Conservation (phyloP, 176 grass and related monocot genomes). For the Carex myosuroides region DNA sequence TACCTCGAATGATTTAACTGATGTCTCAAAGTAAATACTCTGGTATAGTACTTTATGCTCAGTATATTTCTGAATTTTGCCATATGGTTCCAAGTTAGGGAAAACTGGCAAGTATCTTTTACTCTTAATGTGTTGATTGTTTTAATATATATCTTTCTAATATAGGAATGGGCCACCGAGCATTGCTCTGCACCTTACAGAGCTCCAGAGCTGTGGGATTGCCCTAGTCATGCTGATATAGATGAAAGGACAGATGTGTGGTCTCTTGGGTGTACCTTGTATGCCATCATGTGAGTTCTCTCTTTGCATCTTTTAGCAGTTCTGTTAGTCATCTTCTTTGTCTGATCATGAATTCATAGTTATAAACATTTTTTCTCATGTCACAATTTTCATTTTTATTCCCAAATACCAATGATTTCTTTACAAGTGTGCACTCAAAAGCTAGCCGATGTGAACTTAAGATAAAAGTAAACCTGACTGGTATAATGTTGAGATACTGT, state of each 20-base stretch:
- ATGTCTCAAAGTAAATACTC: background rate
- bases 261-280: conserved; percentile 90
- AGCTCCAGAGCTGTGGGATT: conserved; percentile 95
- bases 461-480: background rate
- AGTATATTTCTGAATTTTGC: background rate
- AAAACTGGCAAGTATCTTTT: background rate
- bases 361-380: background rate
- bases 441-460: background rate
- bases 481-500: background rate
- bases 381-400: background rate
- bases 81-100: background rate
- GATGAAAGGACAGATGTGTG: conserved; percentile 95
- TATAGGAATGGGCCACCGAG: conserved; percentile 49
- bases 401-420: background rate
- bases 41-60: background rate
- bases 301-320: conserved; percentile 6
- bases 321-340: background rate
- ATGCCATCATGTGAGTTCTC: conserved; percentile 80
- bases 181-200: conserved; percentile 94
- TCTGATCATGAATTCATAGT: background rate
- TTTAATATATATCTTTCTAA: background rate
- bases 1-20: background rate
- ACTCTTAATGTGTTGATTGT: background rate
- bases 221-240: conserved; percentile 71
- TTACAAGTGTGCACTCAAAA: background rate